phyloP scores from a whole-genome alignment of 257 asterid species.

The Rauvolfia tetraphylla region DNA sequence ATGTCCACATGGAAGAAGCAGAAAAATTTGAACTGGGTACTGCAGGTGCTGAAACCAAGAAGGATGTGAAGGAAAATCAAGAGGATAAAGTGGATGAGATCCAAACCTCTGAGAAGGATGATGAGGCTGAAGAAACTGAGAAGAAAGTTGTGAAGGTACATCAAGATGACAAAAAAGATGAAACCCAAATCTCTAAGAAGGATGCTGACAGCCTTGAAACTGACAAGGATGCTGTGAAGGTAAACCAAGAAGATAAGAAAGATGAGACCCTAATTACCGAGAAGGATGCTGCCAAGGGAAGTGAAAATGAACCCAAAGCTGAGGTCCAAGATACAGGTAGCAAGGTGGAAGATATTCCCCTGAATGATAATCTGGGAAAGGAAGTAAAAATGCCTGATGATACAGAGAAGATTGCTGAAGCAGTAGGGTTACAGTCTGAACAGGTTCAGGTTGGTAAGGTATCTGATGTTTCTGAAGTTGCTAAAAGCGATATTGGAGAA shows the following conservation, averaged over 20 bases:
- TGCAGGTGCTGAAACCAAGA: constrained; percentile 8
- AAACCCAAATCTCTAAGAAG: constrained; percentile 7
- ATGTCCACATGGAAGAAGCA: constrained; percentile 30
- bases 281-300: constrained; percentile 12
- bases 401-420: constrained; percentile 15
- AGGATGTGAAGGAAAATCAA: constrained; percentile 17
- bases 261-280: constrained; percentile 11
- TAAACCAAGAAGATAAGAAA: constrained; percentile 7
- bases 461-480: constrained; percentile 20
- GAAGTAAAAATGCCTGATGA: constrained; percentile 17
- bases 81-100: constrained; percentile 18
- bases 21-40: constrained; percentile 24
- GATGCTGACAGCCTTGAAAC: not conserved
- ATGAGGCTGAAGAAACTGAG: constrained; percentile 4
- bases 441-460: constrained; percentile 13
- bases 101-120: constrained; percentile 10
- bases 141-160: constrained; percentile 18
- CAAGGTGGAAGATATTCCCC: constrained; percentile 18
- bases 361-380: constrained; percentile 13
- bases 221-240: constrained; percentile 18
- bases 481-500: constrained; percentile 13
- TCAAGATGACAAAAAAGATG: constrained; percentile 10
- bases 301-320: constrained; percentile 10
- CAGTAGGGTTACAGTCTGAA: constrained; percentile 11
- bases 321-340: constrained; percentile 13